These are phyloP conservation scores for Paramecium sexaurelia DNA, from an alignment of 73 alveolate genomes.

Conservation along the genomic window DNA sequence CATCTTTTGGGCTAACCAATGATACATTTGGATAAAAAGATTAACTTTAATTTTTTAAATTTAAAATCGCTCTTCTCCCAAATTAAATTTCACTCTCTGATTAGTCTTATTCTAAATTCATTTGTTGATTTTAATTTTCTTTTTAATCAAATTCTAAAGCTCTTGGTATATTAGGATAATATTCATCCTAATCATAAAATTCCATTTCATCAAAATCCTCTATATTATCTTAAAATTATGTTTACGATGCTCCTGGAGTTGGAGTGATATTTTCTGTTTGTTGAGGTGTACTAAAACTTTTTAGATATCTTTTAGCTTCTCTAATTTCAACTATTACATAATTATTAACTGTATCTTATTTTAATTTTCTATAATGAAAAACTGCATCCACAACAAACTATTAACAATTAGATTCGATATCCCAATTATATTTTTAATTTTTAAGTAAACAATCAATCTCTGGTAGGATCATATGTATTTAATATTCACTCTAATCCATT, in stretches of 20 bases:
- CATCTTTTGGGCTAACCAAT: not conserved
- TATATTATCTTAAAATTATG: not conserved
- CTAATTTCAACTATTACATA: constrained; percentile 22
- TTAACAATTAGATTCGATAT: not conserved
- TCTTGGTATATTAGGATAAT: not conserved
- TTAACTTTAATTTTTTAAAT: not conserved
- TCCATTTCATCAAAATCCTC: not conserved
- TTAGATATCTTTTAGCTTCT: not conserved
- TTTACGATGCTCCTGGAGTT: not conserved
- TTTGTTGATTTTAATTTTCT: not conserved
- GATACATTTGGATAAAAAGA: not conserved
- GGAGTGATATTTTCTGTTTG: not conserved
- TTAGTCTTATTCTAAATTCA: not conserved
- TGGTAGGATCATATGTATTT: not conserved
- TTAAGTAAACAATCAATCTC: not conserved
- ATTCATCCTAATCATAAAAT: constrained; percentile 4
- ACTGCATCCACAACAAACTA: not conserved
- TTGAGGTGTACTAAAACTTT: not conserved
- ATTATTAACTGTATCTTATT: not conserved
- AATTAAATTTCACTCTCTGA: not conserved
- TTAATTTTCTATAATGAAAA: not conserved
- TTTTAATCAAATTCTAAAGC: not conserved
- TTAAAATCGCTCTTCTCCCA: not conserved
- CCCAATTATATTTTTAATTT: not conserved
- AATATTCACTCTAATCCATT: not conserved